Conservation (phyloP, 345 rosid genomes). For the Litchi chinensis region DNA sequence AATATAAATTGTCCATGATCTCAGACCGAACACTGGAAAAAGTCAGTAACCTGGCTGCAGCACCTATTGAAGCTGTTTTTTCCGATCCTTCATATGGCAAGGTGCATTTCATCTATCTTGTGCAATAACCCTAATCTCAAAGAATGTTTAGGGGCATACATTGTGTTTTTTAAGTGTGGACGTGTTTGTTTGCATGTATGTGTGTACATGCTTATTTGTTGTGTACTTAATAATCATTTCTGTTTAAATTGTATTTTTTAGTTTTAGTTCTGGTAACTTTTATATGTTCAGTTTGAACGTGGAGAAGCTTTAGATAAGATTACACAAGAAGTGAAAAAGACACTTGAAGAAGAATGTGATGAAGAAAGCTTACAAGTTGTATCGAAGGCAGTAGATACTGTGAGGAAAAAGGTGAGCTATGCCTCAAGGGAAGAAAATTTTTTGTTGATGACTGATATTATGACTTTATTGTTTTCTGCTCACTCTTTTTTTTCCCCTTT, state of each 20-base stretch:
- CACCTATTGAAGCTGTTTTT: constrained; percentile 73
- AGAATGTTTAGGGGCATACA: background rate
- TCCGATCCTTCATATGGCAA: constrained; percentile 86
- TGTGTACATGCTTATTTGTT: background rate
- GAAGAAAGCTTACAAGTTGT: constrained; percentile 77
- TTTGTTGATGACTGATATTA: background rate
- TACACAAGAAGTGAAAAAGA: constrained; percentile 62
- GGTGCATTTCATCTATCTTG: constrained; percentile 47
- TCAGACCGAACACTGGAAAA: constrained; percentile 67
- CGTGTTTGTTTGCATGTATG: background rate
- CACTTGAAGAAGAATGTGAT: constrained; percentile 82
- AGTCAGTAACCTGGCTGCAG: constrained; percentile 67
- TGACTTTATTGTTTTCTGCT: background rate
- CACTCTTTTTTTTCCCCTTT: background rate
- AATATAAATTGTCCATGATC: constrained; percentile 81
- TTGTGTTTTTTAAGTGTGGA: background rate
- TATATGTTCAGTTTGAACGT: constrained; percentile 75
- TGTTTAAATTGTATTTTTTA: constrained; percentile 1
- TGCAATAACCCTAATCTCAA: constrained; percentile 12
- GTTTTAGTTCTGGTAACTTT: constrained; percentile 9
- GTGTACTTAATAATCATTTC: constrained; percentile 1
- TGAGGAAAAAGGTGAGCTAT: constrained; percentile 75
- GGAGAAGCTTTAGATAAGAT: constrained; percentile 93
- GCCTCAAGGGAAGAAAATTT: background rate
- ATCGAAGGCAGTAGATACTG: constrained; percentile 84